Percentiles rank a stretch among this genome's conserved stretches.
These are phyloP conservation scores for Exophiala lecanii-corni DNA, from an alignment of 2,329 filamentous ascomycete species.

Conservation along the genomic window DNA sequence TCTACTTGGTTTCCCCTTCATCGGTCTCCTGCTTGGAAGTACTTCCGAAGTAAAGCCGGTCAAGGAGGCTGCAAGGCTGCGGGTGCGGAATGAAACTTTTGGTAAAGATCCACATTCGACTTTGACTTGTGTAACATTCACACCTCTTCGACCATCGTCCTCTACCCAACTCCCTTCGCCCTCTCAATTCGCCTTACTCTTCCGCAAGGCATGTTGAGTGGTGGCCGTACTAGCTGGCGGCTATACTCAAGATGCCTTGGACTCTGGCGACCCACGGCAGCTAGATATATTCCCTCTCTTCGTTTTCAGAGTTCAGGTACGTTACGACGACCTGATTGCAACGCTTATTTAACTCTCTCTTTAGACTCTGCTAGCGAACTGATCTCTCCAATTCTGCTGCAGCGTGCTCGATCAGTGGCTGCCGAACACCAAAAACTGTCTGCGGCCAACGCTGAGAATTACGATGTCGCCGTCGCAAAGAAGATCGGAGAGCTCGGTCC, in stretches of 20 bases:
- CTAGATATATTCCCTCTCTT: slow-evolving; percentile 22
- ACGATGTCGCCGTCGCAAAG: slow-evolving; percentile 54
- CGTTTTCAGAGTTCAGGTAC: slow-evolving; percentile 30
- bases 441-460: slow-evolving; percentile 49
- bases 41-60: no score
- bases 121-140: no score
- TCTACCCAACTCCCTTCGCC: no score
- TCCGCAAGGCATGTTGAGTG: slow-evolving; percentile 35
- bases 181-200: no score
- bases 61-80: no score
- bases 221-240: slow-evolving; percentile 32
- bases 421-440: slow-evolving; percentile 53
- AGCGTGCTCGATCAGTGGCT: slow-evolving; percentile 51
- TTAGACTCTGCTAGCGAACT: slow-evolving; percentile 17
- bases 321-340: not conserved
- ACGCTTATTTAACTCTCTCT: slow-evolving; percentile 17
- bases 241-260: slow-evolving; percentile 46
- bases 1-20: no score
- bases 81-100: no score
- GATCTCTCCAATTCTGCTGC: slow-evolving; percentile 49
- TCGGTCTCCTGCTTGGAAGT: no score
- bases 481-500: slow-evolving; percentile 51
- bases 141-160: no score
- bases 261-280: slow-evolving; percentile 33
- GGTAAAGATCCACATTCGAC: no score